Base-by-base conservation (phyloP, 2,329 filamentous ascomycete genomes). In the Chrysoporthe puriensis region DNA sequence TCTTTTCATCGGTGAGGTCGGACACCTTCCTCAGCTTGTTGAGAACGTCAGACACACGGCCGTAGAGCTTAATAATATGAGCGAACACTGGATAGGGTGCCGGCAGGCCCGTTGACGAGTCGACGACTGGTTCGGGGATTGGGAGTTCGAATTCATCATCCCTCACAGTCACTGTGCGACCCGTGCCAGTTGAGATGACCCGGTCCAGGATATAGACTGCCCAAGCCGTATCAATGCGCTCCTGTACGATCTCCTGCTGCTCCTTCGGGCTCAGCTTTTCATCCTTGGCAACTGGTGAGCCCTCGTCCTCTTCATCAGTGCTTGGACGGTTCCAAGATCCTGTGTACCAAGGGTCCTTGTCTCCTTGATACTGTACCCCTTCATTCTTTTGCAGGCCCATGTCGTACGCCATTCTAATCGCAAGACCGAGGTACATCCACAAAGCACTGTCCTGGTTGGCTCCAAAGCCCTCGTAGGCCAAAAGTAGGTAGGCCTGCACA, bases 381-480 rank as follows among this genome's bases (percentile, higher is more conserved):
- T 94, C 90, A 18, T 91, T 84, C 71, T 94, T 96, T 72, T 95
- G 92, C 71, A 97, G 83, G 0, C 94, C 93, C 11, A 97, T 80
- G 74, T 94, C 91, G 68, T 93, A 88, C 0, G 90, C 90, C 89
- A 94, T 91, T 4, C 93, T 89, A 69, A 97, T 97, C 0, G 93
- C 90, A 63, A 95, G 90, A 0, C 93, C 94, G 1, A 97, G 83
- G 75, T 96, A 97, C 93, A 97, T 96, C 93, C 94, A 97, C 7
- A 97, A 79, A 0, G 93, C 92, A 76, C 93, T 96, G 74, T 97
- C 94, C 73, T 94, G 92, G 71, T 93, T 92, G 13, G 92, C 91
- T 1, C 93, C 94, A 72, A 97, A 97, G 56, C 94, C 91, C 72
- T 96, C 93, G 74, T 97, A 97, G 0, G 93, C 93, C 79, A 97